Base-by-base conservation (phyloP, 2,329 filamentous ascomycete species). In the Laburnicola sp. region DNA sequence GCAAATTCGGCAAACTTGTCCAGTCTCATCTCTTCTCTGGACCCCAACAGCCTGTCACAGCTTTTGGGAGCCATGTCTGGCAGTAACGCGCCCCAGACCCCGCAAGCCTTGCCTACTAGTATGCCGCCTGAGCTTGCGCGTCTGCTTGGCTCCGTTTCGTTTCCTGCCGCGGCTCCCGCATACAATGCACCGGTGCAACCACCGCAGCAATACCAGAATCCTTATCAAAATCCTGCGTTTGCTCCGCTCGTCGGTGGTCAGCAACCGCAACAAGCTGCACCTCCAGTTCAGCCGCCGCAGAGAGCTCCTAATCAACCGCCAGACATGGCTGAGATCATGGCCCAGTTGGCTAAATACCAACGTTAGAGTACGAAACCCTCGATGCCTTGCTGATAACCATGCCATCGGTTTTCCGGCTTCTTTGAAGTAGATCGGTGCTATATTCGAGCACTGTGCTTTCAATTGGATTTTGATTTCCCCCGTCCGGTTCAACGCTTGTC, bases 301-400 rank as follows among this genome's bases (percentile, higher is more conserved):
- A 16, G 22, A 30, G 4, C 38, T 41, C 22, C 38, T 6, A 39
- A 23, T 30, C 25, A 37, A 31, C 25, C 16, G 51, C 72, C 75
- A 31, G 76, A 80, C 59, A 85, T 91, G 60, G 82, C 87, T 67
- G 87, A 88, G 62, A 89, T 91, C 45, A 87, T 91, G 82, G 85
- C 86, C 10, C 85, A 89, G 62, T 74, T 91, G 52, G 82, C 86
- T 40, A 83, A 82, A 60, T 87, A 83, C 64, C 79, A 85, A 56
- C 81, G 85, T 31, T 72, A 16, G 51, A 62, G 30, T 7, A 46
- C 11, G 7, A 6, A 23, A 4, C 4, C 21, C 25, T 30, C 16
- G n/a, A 9, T 21, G 5, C 2, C 31, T 26, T 11, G 16, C n/a
- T 22, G 16, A 30, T 6, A n/a, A 7, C 32, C 26, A 16, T 30